Percentiles rank a stretch among this genome's conserved stretches.
Evolutionary conservation across 2,329 filamentous ascomycete genomes (phyloP).

Genomic region (Lecanicillium sp.): DNA sequence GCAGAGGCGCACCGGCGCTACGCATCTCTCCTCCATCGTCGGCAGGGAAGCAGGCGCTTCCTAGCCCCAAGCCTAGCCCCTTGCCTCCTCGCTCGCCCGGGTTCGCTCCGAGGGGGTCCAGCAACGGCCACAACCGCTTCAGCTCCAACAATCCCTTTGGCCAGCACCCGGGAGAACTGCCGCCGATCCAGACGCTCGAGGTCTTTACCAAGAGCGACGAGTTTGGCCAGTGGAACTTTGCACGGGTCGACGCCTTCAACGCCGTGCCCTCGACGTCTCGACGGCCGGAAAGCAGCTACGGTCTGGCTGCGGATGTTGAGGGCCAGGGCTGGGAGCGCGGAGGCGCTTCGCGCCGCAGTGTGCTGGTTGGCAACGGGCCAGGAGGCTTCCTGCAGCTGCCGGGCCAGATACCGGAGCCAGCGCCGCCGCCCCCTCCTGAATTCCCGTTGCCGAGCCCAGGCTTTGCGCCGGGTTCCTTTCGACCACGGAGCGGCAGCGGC

Average conservation of each 20-base stretch:
- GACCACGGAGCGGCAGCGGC: slow-evolving; percentile 9
- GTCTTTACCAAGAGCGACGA: slow-evolving; percentile 54
- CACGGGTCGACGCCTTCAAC: slow-evolving; percentile 33
- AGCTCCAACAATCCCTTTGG: slow-evolving; percentile 56
- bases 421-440: slow-evolving; percentile 9
- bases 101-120: slow-evolving; percentile 14
- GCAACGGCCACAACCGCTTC: slow-evolving; percentile 31
- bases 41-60: slow-evolving; percentile 1
- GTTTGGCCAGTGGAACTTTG: slow-evolving; percentile 51
- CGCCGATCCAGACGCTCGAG: slow-evolving; percentile 47
- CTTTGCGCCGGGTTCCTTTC: slow-evolving; percentile 7
- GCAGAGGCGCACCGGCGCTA: slow-evolving; percentile 14
- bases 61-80: slow-evolving; percentile 15
- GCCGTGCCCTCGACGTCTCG: slow-evolving; percentile 17
- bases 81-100: slow-evolving; percentile 17
- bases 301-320: slow-evolving; percentile 44
- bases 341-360: slow-evolving; percentile 41
- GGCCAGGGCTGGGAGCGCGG: slow-evolving; percentile 42
- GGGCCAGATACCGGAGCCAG: slow-evolving; percentile 14
- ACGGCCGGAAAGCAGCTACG: slow-evolving; percentile 49
- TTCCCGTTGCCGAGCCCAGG: slow-evolving; percentile 1
- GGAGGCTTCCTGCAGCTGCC: slow-evolving; percentile 49
- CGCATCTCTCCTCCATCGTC: slow-evolving; percentile 14
- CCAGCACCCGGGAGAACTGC: slow-evolving; percentile 20
- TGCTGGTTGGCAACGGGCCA: slow-evolving; percentile 43